Percentiles rank a stretch among this genome's conserved stretches.
phyloP scores from a whole-genome alignment of 352 stramenopile species.

The Pythium dissimile region DNA sequence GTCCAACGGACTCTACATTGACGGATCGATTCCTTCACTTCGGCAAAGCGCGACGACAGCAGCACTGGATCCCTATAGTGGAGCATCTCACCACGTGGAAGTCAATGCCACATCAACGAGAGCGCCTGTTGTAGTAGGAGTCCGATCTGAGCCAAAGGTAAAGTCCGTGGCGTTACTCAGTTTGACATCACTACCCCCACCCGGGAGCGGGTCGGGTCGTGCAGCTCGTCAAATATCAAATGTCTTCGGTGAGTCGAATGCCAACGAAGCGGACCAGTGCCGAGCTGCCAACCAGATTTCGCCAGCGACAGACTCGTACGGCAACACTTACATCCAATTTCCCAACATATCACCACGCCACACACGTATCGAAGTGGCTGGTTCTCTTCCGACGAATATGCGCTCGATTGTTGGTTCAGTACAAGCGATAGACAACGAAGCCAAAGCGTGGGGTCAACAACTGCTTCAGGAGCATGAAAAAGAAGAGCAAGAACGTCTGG shows the following conservation, averaged over 20 bases:
- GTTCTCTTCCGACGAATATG: neutral
- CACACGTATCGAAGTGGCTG: constrained; percentile 18
- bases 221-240: no score
- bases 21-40: constrained; percentile 14
- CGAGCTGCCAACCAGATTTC: no score
- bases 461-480: constrained; percentile 14
- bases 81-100: neutral
- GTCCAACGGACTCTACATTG: constrained; percentile 5
- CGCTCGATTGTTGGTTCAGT: neutral
- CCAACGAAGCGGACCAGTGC: no score
- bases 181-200: neutral
- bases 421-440: constrained; percentile 1
- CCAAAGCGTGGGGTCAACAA: neutral
- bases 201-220: no score
- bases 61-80: constrained; percentile 5
- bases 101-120: no score
- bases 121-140: constrained; percentile 11
- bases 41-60: constrained; percentile 15
- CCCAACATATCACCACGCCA: constrained; percentile 36
- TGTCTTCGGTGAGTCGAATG: no score
- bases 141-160: constrained; percentile 5
- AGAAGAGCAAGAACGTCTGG: constrained; percentile 1
- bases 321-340: constrained; percentile 61
- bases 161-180: constrained; percentile 12
- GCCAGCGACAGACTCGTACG: constrained; percentile 12